A percentile compares a stretch with the other conserved stretches of the same genome.
Evolutionary conservation across 225 moss, liverwort and hornwort genomes (phyloP).

Genomic region (Thuidium tamariscinum): DNA sequence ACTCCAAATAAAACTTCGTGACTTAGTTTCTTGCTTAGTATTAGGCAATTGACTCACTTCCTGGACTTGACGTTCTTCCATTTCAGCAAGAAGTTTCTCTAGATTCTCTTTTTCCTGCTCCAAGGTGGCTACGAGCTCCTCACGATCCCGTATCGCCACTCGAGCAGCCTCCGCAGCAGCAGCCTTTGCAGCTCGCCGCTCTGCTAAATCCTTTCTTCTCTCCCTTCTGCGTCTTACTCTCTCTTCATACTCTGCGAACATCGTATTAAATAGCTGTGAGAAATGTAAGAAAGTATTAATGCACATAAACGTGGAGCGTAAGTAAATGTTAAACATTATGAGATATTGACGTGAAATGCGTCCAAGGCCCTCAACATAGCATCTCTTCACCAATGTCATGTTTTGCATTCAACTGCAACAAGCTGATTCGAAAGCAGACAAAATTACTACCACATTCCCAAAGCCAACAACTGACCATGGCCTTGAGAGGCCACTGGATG

Average conservation of each 20-base stretch:
- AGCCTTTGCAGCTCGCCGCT: slow-evolving; percentile 39
- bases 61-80: slow-evolving; percentile 69
- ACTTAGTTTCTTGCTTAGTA: background rate
- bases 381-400: background rate
- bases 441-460: background rate
- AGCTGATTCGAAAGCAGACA: background rate
- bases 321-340: background rate
- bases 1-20: background rate
- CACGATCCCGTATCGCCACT: slow-evolving; percentile 52
- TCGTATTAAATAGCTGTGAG: background rate
- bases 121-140: slow-evolving; percentile 53
- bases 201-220: slow-evolving; percentile 36
- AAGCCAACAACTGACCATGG: background rate
- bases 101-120: slow-evolving; percentile 54
- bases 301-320: background rate
- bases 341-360: background rate
- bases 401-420: background rate
- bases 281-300: background rate
- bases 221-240: slow-evolving; percentile 43
- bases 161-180: slow-evolving; percentile 65
- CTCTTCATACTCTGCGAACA: slow-evolving; percentile 61
- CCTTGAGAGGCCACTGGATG: background rate
- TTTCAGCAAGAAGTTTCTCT: slow-evolving; percentile 53
- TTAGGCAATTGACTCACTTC: slow-evolving; percentile 22
- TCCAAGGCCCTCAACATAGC: background rate